Evolutionary conservation across 352 stramenopile species (phyloP).

Genomic region (Pythium aphanidermatum): DNA sequence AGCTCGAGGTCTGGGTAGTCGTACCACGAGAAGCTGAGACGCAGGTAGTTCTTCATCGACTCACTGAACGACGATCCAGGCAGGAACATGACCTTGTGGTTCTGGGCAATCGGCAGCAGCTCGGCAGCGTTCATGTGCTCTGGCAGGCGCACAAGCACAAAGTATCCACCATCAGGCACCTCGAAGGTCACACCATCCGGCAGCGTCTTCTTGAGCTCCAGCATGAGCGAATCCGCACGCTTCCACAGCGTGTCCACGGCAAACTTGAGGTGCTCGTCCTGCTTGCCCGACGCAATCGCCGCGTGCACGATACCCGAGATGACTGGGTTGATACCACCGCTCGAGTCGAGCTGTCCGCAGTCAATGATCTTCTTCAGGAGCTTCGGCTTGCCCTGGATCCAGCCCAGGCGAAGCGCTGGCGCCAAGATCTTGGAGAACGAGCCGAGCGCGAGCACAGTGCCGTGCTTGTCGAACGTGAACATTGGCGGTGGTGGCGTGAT

Average conservation of each 20-base stretch:
- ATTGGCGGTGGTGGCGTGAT: conserved; percentile 77
- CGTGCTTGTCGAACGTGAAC: conserved; percentile 78
- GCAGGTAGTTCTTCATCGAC: conserved; percentile 86
- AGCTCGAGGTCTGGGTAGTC: conserved; percentile 72
- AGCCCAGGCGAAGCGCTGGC: conserved; percentile 89
- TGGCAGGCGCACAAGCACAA: conserved; percentile 79
- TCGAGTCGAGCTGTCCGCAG: conserved; percentile 89
- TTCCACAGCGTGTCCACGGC: conserved; percentile 68
- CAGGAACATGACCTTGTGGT: conserved; percentile 87
- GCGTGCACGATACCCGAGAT: conserved; percentile 86
- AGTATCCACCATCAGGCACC: conserved; percentile 82
- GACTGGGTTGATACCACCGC: conserved; percentile 90
- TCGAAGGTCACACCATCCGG: conserved; percentile 64
- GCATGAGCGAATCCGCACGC: conserved; percentile 71
- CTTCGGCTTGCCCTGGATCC: conserved; percentile 70
- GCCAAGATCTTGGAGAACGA: conserved; percentile 96
- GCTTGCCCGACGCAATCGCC: conserved; percentile 56
- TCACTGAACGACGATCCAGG: conserved; percentile 76
- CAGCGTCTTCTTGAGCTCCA: conserved; percentile 57
- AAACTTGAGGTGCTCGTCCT: conserved; percentile 73
- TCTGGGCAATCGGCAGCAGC: conserved; percentile 67
- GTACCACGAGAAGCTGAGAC: conserved; percentile 87
- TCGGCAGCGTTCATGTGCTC: conserved; percentile 71
- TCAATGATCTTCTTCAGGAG: conserved; percentile 67
- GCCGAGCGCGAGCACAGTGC: conserved; percentile 83